Base-by-base conservation (phyloP, 345 rosid genomes). In the Physaria fendleri region DNA sequence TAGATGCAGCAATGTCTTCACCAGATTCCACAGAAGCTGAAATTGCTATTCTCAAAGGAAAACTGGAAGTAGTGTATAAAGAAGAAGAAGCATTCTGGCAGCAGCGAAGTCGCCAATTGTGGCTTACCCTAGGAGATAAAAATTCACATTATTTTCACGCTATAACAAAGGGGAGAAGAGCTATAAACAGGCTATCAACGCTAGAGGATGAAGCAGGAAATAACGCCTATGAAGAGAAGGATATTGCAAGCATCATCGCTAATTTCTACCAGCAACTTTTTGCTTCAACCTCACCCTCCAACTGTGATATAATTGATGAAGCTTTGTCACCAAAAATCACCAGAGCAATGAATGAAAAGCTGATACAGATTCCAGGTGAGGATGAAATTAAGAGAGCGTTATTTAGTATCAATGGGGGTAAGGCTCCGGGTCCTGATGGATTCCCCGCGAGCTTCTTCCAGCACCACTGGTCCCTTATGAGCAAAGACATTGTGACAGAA, bases 281-380 rank as follows among this genome's bases (percentile, higher is more conserved):
- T 4, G n/a, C 39, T n/a, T n/a, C n/a, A n/a, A n/a, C n/a, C n/a
- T n/a, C n/a, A n/a, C 6, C n/a, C 39, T 12, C 14, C 11, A 12
- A 5, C 8, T 5, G 2, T 0, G 38, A 34, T 0, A 4, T n/a
- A n/a, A n/a, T n/a, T n/a, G 39, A 11, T 1, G 0, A 1, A 4
- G 0, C 5, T 1, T 7, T 0, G 39, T n/a, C 0, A 1, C 0
- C 0, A 6, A 12, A 5, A 7, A 0, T 34, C 39, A 5, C 5
- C 14, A 0, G 15, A 34, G n/a, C n/a, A 4, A 3, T 4, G 6
- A 34, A 34, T n/a, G 15, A 4, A 0, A 0, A 13, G 0, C 39
- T 34, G 0, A 12, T 5, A 1, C 11, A 1, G 1, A 3, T 33
- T 0, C 38, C 14, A 3, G 1, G 13, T 0, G 2, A 5, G 1